Base-by-base conservation (phyloP, 129 eudicot genomes). In the Calendula officinalis region DNA sequence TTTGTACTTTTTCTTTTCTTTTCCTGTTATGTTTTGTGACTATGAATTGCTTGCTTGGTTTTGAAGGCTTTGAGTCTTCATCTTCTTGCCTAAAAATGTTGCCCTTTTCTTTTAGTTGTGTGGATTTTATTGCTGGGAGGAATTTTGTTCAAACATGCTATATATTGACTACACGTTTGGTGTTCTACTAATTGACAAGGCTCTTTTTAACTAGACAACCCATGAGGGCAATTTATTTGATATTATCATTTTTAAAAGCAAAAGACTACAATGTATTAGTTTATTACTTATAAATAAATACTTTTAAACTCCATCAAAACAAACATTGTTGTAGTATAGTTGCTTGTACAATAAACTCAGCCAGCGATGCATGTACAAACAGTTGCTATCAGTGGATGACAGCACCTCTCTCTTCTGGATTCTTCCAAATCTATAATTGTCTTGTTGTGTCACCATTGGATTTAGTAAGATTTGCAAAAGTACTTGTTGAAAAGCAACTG, bases 361-460 rank as follows among this genome's bases (percentile, higher is more conserved):
- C 33, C 44, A n/a, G 13, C 33, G 39, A 36, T 57, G 63, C 63
- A 57, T 57, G 38, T 39, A 59, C 48, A 8, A 39, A 59, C 64
- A 65, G n/a, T n/a, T n/a, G n/a, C n/a, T n/a, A n/a, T n/a, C n/a
- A n/a, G 70, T 68, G 73, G 66, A 45, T 69, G 74, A 69, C 66
- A 38, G 58, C 57, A 69, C 74, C 58, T 35, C 32, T 34, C 58
- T 33, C 37, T 69, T 57, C 56, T 69, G 66, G 74, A 69, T 44
- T 69, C 40, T 69, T 50, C 36, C 9, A 57, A 48, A 59, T 44
- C 22, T 69, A 69, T 56, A 66, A 69, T 44, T 56, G 64, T 44
- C 54, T 35, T 68, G 56, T 43, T 56, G 73, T 56, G 73, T 57
- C 58, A 46, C 11, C 4, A 45, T 57, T 69, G 74, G 74, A 69